phyloP scores from a whole-genome alignment of 495 filamentous ascomycete genomes.

The Beverwykella pulmonaria region DNA sequence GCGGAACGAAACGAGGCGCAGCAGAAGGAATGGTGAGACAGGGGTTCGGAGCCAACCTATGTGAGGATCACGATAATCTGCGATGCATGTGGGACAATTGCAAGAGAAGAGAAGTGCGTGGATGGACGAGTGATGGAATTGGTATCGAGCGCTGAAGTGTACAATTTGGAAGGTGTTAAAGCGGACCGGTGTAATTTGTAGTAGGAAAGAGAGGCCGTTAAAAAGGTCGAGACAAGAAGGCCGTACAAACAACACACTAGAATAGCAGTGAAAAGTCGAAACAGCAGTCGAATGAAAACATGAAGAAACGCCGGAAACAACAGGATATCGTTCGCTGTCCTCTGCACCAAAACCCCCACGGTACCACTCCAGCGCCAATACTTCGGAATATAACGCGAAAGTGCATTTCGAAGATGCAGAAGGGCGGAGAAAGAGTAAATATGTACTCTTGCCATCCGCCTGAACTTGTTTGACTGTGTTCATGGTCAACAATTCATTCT shows the following conservation, averaged over 20 bases:
- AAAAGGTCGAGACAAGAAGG: background rate
- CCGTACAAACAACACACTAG: background rate
- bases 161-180: no score
- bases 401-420: background rate
- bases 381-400: background rate
- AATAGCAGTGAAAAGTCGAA: background rate
- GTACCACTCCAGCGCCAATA: background rate
- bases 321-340: background rate
- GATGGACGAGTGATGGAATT: no score
- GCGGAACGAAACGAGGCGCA: conserved; percentile 9
- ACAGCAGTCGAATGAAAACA: background rate
- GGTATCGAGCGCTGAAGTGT: no score
- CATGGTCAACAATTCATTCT: background rate
- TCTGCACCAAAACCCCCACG: background rate
- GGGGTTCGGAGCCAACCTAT: conserved; percentile 1
- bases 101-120: no score
- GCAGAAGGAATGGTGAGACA: background rate
- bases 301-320: background rate
- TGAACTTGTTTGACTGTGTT: background rate
- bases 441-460: background rate
- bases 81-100: background rate
- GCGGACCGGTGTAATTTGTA: background rate
- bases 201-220: background rate
- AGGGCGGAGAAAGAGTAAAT: background rate
- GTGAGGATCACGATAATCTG: background rate